These are phyloP conservation scores for Trichothecium roseum DNA, from an alignment of 2,329 filamentous ascomycete species.

Conservation along the genomic window DNA sequence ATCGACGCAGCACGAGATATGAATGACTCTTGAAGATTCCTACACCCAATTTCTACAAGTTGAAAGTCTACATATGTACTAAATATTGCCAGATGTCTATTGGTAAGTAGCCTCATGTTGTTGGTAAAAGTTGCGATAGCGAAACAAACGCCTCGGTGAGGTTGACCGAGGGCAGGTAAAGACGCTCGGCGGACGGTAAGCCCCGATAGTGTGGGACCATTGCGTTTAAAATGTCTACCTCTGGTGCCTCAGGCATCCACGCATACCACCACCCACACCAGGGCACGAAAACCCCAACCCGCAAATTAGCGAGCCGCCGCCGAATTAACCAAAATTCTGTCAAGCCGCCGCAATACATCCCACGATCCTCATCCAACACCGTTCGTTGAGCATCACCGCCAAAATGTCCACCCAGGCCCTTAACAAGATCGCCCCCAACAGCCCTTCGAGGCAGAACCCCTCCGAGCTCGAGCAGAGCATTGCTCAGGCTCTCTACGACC, in stretches of 20 bases:
- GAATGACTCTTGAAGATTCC: too few relatives aligned
- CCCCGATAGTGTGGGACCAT: conserved; percentile 2
- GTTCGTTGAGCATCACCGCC: conserved; percentile 16
- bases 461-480: conserved; percentile 97
- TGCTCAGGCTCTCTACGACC: conserved; percentile 93
- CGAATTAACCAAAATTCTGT: conserved; percentile 19
- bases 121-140: too few relatives aligned
- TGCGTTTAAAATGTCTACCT: conserved; percentile 1
- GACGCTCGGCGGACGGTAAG: conserved; percentile 5
- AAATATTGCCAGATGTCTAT: too few relatives aligned
- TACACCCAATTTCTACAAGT: too few relatives aligned
- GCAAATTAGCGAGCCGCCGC: conserved; percentile 20
- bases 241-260: conserved; percentile 9
- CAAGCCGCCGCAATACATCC: conserved; percentile 1
- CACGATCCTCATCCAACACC: conserved; percentile 14
- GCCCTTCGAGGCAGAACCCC: conserved; percentile 89
- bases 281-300: conserved; percentile 28
- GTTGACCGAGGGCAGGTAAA: conserved; percentile 4
- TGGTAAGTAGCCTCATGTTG: too few relatives aligned
- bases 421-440: conserved; percentile 98
- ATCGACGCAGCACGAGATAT: too few relatives aligned
- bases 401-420: conserved; percentile 60
- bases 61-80: too few relatives aligned
- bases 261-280: conserved; percentile 8
- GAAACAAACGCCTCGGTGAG: too few relatives aligned